Conservation (phyloP, 192 early-diverging fungal genomes). For the Phycomyces nitens region DNA sequence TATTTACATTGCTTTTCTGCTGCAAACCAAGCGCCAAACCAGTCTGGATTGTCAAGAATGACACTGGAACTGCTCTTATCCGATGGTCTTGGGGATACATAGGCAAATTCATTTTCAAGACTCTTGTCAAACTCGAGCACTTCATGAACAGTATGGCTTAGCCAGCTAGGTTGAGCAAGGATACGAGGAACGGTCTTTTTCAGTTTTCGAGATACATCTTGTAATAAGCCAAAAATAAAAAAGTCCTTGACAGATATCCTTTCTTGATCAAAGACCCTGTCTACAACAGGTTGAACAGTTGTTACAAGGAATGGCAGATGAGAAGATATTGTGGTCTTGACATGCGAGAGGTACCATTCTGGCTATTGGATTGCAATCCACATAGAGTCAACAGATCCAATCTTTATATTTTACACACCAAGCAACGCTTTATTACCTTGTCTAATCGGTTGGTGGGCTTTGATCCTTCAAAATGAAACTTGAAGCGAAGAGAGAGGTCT, state of each 20-base stretch:
- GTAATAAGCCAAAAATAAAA: slow-evolving; percentile 57
- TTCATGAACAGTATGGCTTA: slow-evolving; percentile 69
- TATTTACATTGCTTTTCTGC: slow-evolving; percentile 60
- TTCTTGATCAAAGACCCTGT: slow-evolving; percentile 21
- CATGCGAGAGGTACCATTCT: slow-evolving; percentile 73
- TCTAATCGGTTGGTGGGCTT: slow-evolving; percentile 71
- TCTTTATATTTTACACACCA: background rate
- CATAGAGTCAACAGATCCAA: background rate
- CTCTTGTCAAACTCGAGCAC: slow-evolving; percentile 63
- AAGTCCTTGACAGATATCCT: slow-evolving; percentile 62
- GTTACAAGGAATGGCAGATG: slow-evolving; percentile 62
- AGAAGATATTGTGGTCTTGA: slow-evolving; percentile 53
- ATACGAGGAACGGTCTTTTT: slow-evolving; percentile 46
- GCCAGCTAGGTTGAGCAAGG: slow-evolving; percentile 48
- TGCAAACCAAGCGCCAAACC: slow-evolving; percentile 68
- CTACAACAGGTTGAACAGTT: slow-evolving; percentile 59
- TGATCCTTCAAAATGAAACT: slow-evolving; percentile 70
- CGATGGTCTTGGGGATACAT: slow-evolving; percentile 40
- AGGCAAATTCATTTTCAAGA: slow-evolving; percentile 60
- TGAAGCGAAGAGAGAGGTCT: slow-evolving; percentile 61
- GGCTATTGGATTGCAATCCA: slow-evolving; percentile 38
- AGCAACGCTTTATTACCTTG: slow-evolving; percentile 51
- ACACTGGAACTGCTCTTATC: slow-evolving; percentile 31
- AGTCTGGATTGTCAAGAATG: slow-evolving; percentile 50
- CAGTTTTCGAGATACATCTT: slow-evolving; percentile 56